Evolutionary conservation across 495 filamentous ascomycete species (phyloP), one percentile per base, ranked within the genome.

Genomic region (Cenococcum geophilum): DNA sequence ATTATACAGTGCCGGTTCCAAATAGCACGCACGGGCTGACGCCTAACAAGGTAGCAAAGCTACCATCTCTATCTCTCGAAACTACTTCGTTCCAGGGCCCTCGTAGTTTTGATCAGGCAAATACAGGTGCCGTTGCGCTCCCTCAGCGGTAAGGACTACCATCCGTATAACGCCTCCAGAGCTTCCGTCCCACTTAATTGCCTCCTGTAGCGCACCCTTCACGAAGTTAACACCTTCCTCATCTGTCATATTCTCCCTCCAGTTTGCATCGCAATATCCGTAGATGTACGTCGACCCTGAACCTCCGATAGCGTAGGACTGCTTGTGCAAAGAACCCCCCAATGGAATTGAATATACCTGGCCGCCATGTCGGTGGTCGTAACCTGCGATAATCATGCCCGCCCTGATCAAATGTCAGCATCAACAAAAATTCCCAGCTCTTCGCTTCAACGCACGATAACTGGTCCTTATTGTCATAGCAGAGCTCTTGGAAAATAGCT

Each of bases 231-330:
- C 82, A n/a, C 93, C 95, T 61, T 95, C 91, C 45, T 82, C 79
- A 80, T 98, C 92, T 23, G 87, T 88, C 92, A 98, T 97, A 66
- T 84, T 83, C 72, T 97, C 95, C 70, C 82, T 86, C 93, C 93
- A 98, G 80, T 98, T 82, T 54, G 91, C 86, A 74, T 98, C 92
- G 72, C 93, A 97, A 78, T 92, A 97, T 65, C 93, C 93, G 78
- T 96, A 97, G 76, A 98, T 98, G 79, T 97, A 98, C 53, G 93
- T 97, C 68, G 92, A 97, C 14, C 93, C 93, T 9, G 92, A 97
- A 55, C 93, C 93, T 66, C 95, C 92, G 64, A 98, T 98, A 42
- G 95, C 82, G 69, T 96, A 98, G 12, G 91, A 70, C 74, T 97
- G 92, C 79, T 96, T 96, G 84, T 98, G 93, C 62, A 98, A 83